Evolutionary conservation across 306 rosid genomes (phyloP), one percentile per base, ranked within the genome.

Genomic region (Spatholobus suberectus): DNA sequence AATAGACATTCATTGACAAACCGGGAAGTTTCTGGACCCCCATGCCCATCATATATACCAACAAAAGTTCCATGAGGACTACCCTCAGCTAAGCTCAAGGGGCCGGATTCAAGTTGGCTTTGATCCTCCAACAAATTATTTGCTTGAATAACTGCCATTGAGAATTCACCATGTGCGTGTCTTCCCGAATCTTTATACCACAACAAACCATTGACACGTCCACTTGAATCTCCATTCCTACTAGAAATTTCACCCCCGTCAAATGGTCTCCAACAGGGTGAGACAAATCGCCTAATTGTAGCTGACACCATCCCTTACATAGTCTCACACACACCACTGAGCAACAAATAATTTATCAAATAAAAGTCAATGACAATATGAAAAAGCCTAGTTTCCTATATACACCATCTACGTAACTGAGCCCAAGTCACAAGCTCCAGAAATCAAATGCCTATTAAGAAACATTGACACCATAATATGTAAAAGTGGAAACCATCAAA

Each of bases 111-210:
- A 78, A 94, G 89, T 81, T 96, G 98, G 85, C 98, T 91, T 6
- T 94, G 98, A 83, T 96, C 99, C 85, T 96, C 99, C 91, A 96
- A 75, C 87, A 90, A 84, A 77, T 85, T 88, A 81, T 96, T 96
- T 75, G 99, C 99, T 84, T 96, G 99, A 90, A 96, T 81, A 29
- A 96, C 98, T 2, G 99, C 97, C 99, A 96, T 96, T 0, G 99
- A 96, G 89, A 88, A 96, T 15, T 96, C 99, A 0, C 99, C 99
- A 65, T 80, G 84, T 1, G 84, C 74, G 51, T 96, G 99, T 54
- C 80, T 89, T 51, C 98, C 99, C 0, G 43, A 86, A 87, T 94
- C 98, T 82, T 94, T 96, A 68, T 89, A 86, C 99, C 99, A 96
- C 70, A 91, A 77, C 63, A 96, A 85, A 66, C 99, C 99, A 68